These are phyloP conservation scores for Sodiomyces alkalinus DNA, from an alignment of 2,329 filamentous ascomycete genomes.

Conservation along the genomic window DNA sequence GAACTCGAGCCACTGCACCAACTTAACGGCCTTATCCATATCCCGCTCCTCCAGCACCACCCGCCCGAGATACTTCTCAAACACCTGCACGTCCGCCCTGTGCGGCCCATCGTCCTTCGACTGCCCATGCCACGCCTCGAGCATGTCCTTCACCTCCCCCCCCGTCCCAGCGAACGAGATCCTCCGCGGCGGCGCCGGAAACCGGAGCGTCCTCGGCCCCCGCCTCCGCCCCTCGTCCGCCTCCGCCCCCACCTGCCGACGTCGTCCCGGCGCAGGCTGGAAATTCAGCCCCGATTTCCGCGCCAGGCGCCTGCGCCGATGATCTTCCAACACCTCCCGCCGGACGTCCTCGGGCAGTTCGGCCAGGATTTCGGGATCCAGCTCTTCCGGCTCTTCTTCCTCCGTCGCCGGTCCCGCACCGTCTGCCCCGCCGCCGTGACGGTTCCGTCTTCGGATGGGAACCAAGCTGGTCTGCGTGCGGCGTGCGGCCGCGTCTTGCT, in stretches of 20 bases:
- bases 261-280: slow-evolving; percentile 17
- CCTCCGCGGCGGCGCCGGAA: slow-evolving; percentile 29
- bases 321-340: slow-evolving; percentile 62
- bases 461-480: slow-evolving; percentile 64
- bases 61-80: slow-evolving; percentile 55
- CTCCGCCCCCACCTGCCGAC: slow-evolving; percentile 8
- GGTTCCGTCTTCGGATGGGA: not conserved
- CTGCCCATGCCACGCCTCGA: slow-evolving; percentile 60
- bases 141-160: slow-evolving; percentile 54
- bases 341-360: slow-evolving; percentile 73
- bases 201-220: slow-evolving; percentile 27
- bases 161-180: slow-evolving; percentile 28
- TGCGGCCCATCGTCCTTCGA: slow-evolving; percentile 66
- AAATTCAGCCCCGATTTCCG: slow-evolving; percentile 36
- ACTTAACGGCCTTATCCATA: slow-evolving; percentile 54
- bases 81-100: slow-evolving; percentile 56
- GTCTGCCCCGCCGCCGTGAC: too few species aligned
- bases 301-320: slow-evolving; percentile 46
- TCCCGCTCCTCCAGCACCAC: slow-evolving; percentile 67
- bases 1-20: slow-evolving; percentile 53
- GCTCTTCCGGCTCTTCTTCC: slow-evolving; percentile 25
- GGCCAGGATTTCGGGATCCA: slow-evolving; percentile 61
- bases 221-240: slow-evolving; percentile 14
- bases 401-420: slow-evolving; percentile 9
- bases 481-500: slow-evolving; percentile 38